Conservation (phyloP, 2,329 filamentous ascomycete genomes). For the Ophiostoma sp. region DNA sequence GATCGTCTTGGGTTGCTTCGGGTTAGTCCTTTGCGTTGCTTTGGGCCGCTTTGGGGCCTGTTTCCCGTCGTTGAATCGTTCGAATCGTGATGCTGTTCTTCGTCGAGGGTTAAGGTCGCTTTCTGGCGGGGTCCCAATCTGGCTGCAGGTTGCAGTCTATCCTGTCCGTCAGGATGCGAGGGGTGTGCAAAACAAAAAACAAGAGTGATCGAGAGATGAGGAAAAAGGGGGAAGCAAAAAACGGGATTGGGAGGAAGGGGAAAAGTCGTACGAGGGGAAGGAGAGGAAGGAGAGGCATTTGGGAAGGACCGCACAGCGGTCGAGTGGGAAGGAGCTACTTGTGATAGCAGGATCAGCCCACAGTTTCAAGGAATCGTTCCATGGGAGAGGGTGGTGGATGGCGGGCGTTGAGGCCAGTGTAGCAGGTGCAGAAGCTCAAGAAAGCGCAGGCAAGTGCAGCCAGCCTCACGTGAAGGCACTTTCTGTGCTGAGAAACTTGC, state of each 20-base stretch:
- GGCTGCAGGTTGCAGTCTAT: background rate
- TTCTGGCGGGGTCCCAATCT: background rate
- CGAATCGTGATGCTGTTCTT: background rate
- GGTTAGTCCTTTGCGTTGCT: background rate
- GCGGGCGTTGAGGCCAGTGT: background rate
- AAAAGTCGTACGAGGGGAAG: slow-evolving; percentile 29
- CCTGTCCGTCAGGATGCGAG: background rate
- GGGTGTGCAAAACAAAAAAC: background rate
- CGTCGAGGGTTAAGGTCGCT: background rate
- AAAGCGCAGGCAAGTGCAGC: background rate
- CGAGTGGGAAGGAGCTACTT: slow-evolving; percentile 19
- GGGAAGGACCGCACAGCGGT: slow-evolving; percentile 12
- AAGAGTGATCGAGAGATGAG: background rate
- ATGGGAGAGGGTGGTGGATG: slow-evolving; percentile 14
- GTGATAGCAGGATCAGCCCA: slow-evolving; percentile 31
- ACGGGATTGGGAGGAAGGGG: background rate
- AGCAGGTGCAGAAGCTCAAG: too few relatives aligned
- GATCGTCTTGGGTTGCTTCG: background rate
- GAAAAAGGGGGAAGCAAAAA: background rate
- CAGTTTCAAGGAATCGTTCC: slow-evolving; percentile 30
- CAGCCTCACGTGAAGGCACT: background rate
- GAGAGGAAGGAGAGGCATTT: slow-evolving; percentile 16
- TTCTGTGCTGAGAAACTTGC: too few relatives aligned
- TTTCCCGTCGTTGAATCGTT: background rate
- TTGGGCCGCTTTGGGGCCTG: background rate